Evolutionary conservation across 768 basidiomycete genomes (phyloP), one percentile per base, ranked within the genome.

Genomic region (Dioszegia hungarica): DNA sequence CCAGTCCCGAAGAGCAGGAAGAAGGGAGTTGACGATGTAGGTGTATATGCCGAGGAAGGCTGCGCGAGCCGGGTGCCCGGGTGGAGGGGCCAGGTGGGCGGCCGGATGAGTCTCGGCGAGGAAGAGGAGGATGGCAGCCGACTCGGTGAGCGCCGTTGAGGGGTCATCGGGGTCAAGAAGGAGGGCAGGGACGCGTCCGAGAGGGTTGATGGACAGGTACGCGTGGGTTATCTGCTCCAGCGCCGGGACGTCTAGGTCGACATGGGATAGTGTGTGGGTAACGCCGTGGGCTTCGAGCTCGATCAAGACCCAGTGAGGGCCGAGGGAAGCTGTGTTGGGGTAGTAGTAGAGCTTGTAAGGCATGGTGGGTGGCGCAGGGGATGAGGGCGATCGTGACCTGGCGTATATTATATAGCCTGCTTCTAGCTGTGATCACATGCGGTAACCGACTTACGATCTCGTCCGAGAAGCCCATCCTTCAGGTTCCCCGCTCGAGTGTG

Each of bases 1-100:
- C 66, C 49, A 59, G 38, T 57, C 56, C 8, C 56, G 36, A 24
- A 57, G 37, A 5, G 46, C 31, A 5, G 56, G 56, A 1, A 33
- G 39, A 17, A 57, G 36, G 14, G 47, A 22, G 28, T 57, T 57
- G 41, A 19, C 40, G 40, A 25, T 39, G n/a, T 5, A 34, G 27
- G 8, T 36, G 39, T 15, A 14, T 24, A 31, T 29, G 31, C 14
- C 31, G 31, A 33, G 31, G 31, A 33, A 33, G 31, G 31, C 8
- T 33, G 14, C 8, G 8, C 31, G 31, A 33, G 31, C 31, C 8
- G 31, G 31, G 14, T 14, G 6, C 31, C 31, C 31, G 14, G 31
- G 31, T 5, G 6, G 25, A 6, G 56, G 56, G 8, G 47, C 46
- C 4, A 57, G 48, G 19, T 50, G 11, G 3, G 45, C 48, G 12